phyloP scores from a whole-genome alignment of 352 stramenopile species.

The Globisporangium alternatum region DNA sequence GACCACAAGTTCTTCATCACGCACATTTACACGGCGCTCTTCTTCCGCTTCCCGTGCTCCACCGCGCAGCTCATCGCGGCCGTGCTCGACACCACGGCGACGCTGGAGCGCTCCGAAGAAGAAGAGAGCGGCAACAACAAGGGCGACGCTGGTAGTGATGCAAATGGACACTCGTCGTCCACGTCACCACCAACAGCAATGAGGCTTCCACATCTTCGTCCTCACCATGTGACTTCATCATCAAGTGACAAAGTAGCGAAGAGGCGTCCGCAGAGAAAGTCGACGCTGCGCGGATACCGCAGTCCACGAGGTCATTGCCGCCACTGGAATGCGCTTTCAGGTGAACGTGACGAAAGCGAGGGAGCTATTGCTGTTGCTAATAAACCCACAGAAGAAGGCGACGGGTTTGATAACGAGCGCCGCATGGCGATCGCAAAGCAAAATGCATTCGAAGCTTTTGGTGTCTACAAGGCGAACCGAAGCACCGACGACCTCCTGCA shows the following conservation, averaged over 20 bases:
- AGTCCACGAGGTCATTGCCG: slow-evolving; percentile 50
- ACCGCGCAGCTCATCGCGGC: slow-evolving; percentile 44
- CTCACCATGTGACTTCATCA: not conserved
- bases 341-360: slow-evolving; percentile 21
- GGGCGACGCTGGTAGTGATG: not conserved
- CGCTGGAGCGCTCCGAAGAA: slow-evolving; percentile 31
- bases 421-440: slow-evolving; percentile 45
- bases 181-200: slow-evolving; percentile 8
- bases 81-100: slow-evolving; percentile 51
- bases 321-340: slow-evolving; percentile 59
- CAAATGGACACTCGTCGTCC: not conserved
- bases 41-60: slow-evolving; percentile 65
- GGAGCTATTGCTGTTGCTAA: not conserved
- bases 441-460: slow-evolving; percentile 48
- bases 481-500: slow-evolving; percentile 33
- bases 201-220: not conserved
- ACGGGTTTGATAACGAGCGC: slow-evolving; percentile 10
- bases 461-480: slow-evolving; percentile 41
- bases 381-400: not conserved
- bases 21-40: slow-evolving; percentile 65
- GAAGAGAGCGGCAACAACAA: not conserved
- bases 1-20: slow-evolving; percentile 72
- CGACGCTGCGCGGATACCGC: slow-evolving; percentile 30
- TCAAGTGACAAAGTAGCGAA: slow-evolving; percentile 1
- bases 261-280: slow-evolving; percentile 15